Base-by-base conservation (phyloP, 2,329 filamentous ascomycete species). In the Hypoxylon sp. region DNA sequence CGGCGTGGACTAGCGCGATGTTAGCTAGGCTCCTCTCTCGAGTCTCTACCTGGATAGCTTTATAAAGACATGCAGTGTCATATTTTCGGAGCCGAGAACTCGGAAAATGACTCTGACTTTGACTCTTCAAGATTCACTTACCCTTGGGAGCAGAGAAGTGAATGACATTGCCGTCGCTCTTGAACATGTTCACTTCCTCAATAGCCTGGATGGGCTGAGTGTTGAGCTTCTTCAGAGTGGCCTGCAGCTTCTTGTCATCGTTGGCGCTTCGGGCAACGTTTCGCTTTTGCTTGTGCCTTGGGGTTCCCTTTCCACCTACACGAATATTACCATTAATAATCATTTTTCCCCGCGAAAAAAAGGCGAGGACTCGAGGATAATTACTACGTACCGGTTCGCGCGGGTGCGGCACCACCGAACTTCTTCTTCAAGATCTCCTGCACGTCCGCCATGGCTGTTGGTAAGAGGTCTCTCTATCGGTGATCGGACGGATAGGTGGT, bases 131-230 rank as follows among this genome's bases (percentile, higher is more conserved):
- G 31, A 22, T 17, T 44, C 8, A 86, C 89, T 80, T 86, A 98
- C 96, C 96, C 89, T 98, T 98, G 78, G 96, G 96, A 80, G 93
- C 93, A 78, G 94, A 92, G 83, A 99, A 99, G 90, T 99, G 96
- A 81, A 99, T 98, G 83, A 99, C 96, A 84, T 99, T 99, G 84
- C 96, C 96, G 82, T 99, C 96, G 82, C 93, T 92, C 92, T 99
- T 99, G 92, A 99, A 99, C 96, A 99, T 99, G 92, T 99, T 99
- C 83, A 99, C 96, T 88, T 99, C 96, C 91, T 99, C 96, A 79
- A 99, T 99, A 75, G 93, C 94, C 88, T 97, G 94, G 85, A 99
- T 98, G 79, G 96, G 96, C 90, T 99, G 96, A 67, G 97, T 95
- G 86, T 98, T 98, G 83, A 99, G 91, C 92, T 99, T 99, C 93